Evolutionary conservation across 306 rosid genomes (phyloP).

Genomic region (Vigna unguiculata): DNA sequence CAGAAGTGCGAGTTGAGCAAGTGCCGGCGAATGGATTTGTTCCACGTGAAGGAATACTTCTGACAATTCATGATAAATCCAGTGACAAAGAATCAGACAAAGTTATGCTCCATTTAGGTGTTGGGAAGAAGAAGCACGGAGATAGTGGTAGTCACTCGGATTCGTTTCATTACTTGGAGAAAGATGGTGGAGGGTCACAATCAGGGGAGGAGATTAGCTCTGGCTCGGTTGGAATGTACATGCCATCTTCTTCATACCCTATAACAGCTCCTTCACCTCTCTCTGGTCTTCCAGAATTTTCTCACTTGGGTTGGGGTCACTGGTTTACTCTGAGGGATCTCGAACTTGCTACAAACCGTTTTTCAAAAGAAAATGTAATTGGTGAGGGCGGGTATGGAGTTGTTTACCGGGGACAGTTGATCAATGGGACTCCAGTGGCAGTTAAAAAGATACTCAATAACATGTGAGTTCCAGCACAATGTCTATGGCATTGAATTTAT

Average conservation of each 20-base stretch:
- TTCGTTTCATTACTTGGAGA: conserved; percentile 66
- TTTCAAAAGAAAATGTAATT: conserved; percentile 70
- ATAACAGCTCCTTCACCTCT: conserved; percentile 77
- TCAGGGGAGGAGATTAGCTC: conserved; percentile 79
- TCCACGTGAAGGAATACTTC: conserved; percentile 88
- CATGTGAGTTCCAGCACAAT: conserved; percentile 57
- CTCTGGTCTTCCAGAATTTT: conserved; percentile 76
- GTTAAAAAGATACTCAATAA: conserved; percentile 85
- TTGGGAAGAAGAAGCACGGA: conserved; percentile 70
- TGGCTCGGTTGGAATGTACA: conserved; percentile 54
- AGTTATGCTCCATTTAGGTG: conserved; percentile 77
- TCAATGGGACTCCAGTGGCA: conserved; percentile 80
- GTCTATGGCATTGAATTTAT: conserved; percentile 1
- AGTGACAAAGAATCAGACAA: conserved; percentile 80
- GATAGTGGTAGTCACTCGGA: conserved; percentile 71
- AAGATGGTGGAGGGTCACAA: conserved; percentile 61
- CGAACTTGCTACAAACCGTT: conserved; percentile 77
- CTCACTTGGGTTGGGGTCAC: conserved; percentile 93
- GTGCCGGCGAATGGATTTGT: conserved; percentile 68
- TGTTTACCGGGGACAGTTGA: conserved; percentile 72
- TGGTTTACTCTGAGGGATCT: conserved; percentile 92
- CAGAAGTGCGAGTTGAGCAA: conserved; percentile 87
- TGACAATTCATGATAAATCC: conserved; percentile 84
- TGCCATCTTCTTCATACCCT: conserved; percentile 67
- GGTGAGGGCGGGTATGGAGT: conserved; percentile 94